Evolutionary conservation across 169 alveolate species (phyloP), one percentile per base, ranked within the genome.

Genomic region (Theileria annulata): DNA sequence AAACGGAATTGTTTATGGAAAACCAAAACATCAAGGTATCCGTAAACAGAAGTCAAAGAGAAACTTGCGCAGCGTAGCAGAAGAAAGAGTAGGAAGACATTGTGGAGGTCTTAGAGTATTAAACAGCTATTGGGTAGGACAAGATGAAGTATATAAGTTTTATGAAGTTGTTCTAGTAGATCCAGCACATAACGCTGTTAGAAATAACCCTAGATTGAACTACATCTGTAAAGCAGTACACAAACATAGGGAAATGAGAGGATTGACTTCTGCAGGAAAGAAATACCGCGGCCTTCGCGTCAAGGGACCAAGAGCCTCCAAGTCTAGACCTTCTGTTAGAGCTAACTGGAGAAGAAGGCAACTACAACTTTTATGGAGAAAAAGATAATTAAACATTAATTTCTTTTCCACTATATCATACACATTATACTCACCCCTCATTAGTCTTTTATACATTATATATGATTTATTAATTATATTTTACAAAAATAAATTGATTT

Each of bases 81-180:
- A 98, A 91, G 98, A 96, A 84, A 97, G 99, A 80, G 99, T 97
- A 27, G 99, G 99, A 42, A 96, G 96, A 83, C 92, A 95, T 75
- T 93, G 97, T 83, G 98, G 99, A 59, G 95, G 94, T 69, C 94
- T 97, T 76, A 97, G 99, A 77, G 99, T 97, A 69, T 94, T 98
- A 87, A 98, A 98, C 96, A 95, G 99, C 81, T 98, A 98, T 96
- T 98, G 99, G 99, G 99, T 97, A 66, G 99, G 99, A 25, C 98
- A 98, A 93, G 99, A 98, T 87, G 99, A 99, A 73, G 94, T 95
- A 63, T 96, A 95, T 96, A 98, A 98, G 95, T 98, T 95, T 96
- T 98, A 79, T 90, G 99, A 98, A 91, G 99, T 97, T 85, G 96
- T 98, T 80, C 84, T 97, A 75, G 99, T 98, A 60, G 99, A 98